Conservation (phyloP, 2,329 filamentous ascomycete genomes). For the Chaetomium strumarium region DNA sequence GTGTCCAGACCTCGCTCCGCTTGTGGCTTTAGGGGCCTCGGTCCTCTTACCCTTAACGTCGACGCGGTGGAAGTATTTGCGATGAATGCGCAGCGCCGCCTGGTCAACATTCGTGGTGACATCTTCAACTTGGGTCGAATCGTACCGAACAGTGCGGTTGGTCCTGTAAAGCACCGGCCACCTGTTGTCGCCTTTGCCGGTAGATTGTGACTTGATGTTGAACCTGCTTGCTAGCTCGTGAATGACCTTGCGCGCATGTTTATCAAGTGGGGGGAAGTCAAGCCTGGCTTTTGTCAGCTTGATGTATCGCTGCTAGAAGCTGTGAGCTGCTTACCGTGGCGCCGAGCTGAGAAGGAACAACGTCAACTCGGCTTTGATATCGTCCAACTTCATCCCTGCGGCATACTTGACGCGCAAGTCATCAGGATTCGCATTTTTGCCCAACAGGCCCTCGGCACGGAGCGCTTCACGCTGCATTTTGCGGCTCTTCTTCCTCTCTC, state of each 20-base stretch:
- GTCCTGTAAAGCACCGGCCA: slow-evolving; percentile 76
- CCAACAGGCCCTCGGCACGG: slow-evolving; percentile 59
- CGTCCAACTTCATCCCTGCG: slow-evolving; percentile 62
- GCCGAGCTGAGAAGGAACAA: slow-evolving; percentile 60
- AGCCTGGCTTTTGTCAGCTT: slow-evolving; percentile 43
- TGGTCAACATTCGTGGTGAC: slow-evolving; percentile 44
- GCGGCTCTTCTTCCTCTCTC: slow-evolving; percentile 62
- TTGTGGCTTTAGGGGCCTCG: slow-evolving; percentile 13
- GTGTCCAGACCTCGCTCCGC: slow-evolving; percentile 26
- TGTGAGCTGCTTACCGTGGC: slow-evolving; percentile 46
- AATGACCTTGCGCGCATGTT: slow-evolving; percentile 66
- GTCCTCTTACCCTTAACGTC: slow-evolving; percentile 34
- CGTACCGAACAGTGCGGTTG: slow-evolving; percentile 55
- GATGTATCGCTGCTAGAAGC: neutral
- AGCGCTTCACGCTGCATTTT: slow-evolving; percentile 66
- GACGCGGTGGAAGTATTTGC: slow-evolving; percentile 51
- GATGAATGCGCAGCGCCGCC: slow-evolving; percentile 41
- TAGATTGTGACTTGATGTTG: slow-evolving; percentile 77
- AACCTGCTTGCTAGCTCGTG: slow-evolving; percentile 74
- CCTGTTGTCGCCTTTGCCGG: slow-evolving; percentile 64
- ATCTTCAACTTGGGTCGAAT: slow-evolving; percentile 47
- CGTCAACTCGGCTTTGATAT: slow-evolving; percentile 67
- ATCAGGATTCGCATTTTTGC: slow-evolving; percentile 48
- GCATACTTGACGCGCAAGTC: slow-evolving; percentile 67
- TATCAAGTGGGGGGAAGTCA: slow-evolving; percentile 77